Evolutionary conservation across 1,284 basidiomycete genomes (phyloP).

Genomic region (Calocybe gambosa): DNA sequence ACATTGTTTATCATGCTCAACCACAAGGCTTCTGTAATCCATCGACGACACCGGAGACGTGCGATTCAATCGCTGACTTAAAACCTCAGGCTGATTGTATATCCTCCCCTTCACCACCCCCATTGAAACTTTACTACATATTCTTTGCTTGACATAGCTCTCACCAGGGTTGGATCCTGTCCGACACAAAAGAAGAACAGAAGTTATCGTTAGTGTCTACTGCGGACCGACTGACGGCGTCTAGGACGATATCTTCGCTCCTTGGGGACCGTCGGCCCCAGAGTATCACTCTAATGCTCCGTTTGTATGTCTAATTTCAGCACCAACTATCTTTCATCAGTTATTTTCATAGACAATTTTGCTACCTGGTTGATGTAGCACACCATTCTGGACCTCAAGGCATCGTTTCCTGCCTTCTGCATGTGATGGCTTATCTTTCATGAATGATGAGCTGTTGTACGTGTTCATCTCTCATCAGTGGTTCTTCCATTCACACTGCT

Average conservation of each 20-base stretch:
- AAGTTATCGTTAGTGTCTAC: too few species aligned
- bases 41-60: not conserved
- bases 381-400: not conserved
- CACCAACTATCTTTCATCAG: too few species aligned
- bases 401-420: not conserved
- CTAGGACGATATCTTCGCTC: not conserved
- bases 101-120: not conserved
- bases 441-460: not conserved
- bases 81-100: not conserved
- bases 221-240: too few species aligned
- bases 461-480: not conserved
- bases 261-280: too few species aligned
- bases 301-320: too few species aligned
- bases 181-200: too few species aligned
- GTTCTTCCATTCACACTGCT: not conserved
- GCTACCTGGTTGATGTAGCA: not conserved
- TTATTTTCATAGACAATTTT: not conserved
- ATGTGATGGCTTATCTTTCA: not conserved
- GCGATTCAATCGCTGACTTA: not conserved
- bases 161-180: not conserved
- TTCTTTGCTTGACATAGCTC: not conserved
- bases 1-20: too few species aligned
- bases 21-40: not conserved
- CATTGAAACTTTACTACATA: not conserved
- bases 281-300: not conserved